These are phyloP conservation scores for Canavalia ensiformis DNA, from an alignment of 306 rosid genomes.

Conservation along the genomic window DNA sequence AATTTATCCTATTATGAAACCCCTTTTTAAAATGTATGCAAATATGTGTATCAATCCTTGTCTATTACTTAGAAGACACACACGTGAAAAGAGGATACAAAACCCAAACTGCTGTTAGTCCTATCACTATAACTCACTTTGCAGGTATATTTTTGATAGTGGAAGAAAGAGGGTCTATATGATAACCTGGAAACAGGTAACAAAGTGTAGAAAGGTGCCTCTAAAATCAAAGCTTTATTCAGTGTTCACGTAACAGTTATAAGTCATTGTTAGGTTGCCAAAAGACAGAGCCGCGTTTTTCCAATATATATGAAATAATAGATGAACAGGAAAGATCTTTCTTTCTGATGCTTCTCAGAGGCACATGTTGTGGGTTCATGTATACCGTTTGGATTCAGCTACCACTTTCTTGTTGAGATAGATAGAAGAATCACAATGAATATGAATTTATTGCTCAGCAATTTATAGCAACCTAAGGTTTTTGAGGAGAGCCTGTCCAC, in stretches of 20 bases:
- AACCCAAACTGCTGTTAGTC: not conserved
- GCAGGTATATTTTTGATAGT: conserved; percentile 33
- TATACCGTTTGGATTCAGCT: conserved; percentile 45
- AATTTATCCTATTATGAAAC: not conserved
- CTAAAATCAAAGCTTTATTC: conserved; percentile 37
- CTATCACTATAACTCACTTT: not conserved
- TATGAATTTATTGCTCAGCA: conserved; percentile 47
- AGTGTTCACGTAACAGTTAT: conserved; percentile 38
- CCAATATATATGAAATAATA: conserved; percentile 21
- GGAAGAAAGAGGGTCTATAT: conserved; percentile 21
- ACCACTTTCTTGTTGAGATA: conserved; percentile 41
- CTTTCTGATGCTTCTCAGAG: conserved; percentile 37
- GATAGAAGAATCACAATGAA: conserved; percentile 44
- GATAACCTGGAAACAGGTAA: conserved; percentile 12
- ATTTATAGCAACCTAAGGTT: conserved; percentile 57
- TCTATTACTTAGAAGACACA: conserved; percentile 22
- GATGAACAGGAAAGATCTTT: conserved; percentile 30
- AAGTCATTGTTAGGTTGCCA: conserved; percentile 45
- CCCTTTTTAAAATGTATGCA: not conserved
- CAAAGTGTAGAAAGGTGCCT: conserved; percentile 26
- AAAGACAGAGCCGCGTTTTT: conserved; percentile 44
- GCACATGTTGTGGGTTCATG: conserved; percentile 45
- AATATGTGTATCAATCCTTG: conserved; percentile 1
- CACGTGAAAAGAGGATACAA: conserved; percentile 39
- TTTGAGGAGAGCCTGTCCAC: conserved; percentile 28